Conservation (phyloP, 345 rosid species). For the Rhodomyrtus tomentosa region DNA sequence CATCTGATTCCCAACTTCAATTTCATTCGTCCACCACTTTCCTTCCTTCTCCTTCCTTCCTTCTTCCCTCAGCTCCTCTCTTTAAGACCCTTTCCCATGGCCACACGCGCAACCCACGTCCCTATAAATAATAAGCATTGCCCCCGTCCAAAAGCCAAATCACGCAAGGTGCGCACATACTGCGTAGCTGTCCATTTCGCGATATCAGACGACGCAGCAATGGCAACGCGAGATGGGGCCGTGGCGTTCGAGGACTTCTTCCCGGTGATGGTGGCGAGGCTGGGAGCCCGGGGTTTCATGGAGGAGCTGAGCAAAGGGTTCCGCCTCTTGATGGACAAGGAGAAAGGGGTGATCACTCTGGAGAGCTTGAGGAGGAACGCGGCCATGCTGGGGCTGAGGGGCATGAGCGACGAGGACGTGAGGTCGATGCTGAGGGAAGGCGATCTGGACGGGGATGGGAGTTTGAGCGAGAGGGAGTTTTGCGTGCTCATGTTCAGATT, state of each 20-base stretch:
- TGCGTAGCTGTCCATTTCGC: too few species aligned
- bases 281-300: conserved; percentile 51
- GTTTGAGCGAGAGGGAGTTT: conserved; percentile 38
- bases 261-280: conserved; percentile 43
- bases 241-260: conserved; percentile 43
- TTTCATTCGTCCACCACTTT: background rate
- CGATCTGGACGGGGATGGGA: conserved; percentile 51
- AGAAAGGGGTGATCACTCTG: conserved; percentile 32
- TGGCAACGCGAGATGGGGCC: conserved; percentile 8
- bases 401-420: conserved; percentile 36
- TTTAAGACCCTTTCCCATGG: background rate
- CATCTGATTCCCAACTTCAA: background rate
- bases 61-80: background rate
- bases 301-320: conserved; percentile 44
- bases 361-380: conserved; percentile 46
- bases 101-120: background rate
- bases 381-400: conserved; percentile 26
- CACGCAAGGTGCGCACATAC: background rate
- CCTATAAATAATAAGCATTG: background rate
- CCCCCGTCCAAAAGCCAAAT: background rate
- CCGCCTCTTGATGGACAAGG: conserved; percentile 31
- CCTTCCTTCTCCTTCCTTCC: conserved; percentile 1
- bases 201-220: background rate
- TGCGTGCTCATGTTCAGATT: conserved; percentile 54
- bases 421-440: conserved; percentile 47